Evolutionary conservation across 805 yeast genomes (phyloP).

Genomic region (Kodamaea leandrae): DNA sequence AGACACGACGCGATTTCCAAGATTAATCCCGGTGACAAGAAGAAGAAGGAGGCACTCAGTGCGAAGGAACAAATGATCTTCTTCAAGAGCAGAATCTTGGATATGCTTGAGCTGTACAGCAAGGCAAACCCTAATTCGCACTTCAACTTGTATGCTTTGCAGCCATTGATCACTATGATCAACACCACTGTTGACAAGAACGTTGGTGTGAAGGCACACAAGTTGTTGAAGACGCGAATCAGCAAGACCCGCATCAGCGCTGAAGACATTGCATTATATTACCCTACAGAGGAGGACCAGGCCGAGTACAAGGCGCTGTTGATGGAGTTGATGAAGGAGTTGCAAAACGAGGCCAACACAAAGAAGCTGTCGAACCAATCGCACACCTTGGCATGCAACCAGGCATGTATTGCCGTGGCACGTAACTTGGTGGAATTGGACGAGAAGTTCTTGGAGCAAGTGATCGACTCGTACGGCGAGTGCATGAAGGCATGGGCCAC

Average conservation of each 20-base stretch:
- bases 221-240: conserved; percentile 59
- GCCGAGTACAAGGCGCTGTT: conserved; percentile 19
- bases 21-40: conserved; percentile 55
- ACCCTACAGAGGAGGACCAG: conserved; percentile 16
- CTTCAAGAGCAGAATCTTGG: conserved; percentile 76
- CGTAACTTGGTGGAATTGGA: conserved; percentile 48
- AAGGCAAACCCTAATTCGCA: conserved; percentile 43
- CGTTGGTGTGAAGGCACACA: conserved; percentile 73
- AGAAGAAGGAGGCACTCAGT: conserved; percentile 69
- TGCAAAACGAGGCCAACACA: conserved; percentile 45
- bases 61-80: conserved; percentile 78
- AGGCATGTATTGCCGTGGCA: conserved; percentile 62
- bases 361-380: conserved; percentile 46
- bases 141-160: conserved; percentile 43
- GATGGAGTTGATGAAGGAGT: conserved; percentile 30
- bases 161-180: conserved; percentile 60
- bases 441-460: conserved; percentile 33
- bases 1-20: conserved; percentile 63
- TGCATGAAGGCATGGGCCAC: conserved; percentile 63
- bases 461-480: conserved; percentile 55
- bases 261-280: conserved; percentile 18
- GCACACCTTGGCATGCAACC: conserved; percentile 57
- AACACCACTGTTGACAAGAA: conserved; percentile 65
- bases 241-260: conserved; percentile 45
- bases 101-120: conserved; percentile 65